Base-by-base conservation (phyloP, 805 yeast species). In the Lachancea nothofagi region DNA sequence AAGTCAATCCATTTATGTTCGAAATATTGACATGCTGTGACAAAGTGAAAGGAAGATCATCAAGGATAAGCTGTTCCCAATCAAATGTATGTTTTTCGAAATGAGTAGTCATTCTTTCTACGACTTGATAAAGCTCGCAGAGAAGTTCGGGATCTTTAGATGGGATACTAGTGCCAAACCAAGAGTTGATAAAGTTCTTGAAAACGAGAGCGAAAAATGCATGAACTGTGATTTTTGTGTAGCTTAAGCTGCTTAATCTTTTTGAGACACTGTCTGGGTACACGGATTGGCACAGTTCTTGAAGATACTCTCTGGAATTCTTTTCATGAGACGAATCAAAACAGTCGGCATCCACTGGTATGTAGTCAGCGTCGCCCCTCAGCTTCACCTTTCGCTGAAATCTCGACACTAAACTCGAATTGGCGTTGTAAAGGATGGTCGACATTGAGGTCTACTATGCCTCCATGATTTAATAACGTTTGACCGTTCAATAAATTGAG, bases 91-190 rank as follows among this genome's bases (percentile, higher is more conserved):
- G 19, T 12, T 21, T 28, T 21, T 35, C 32, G 21, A 35, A 17
- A 27, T 35, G 38, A 7, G 8, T 12, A 4, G 21, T 13, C 25
- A 35, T 19, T n/a, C 26, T 32, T 5, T 35, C 30, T 2, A 35
- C 29, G 21, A 28, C 18, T 27, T 8, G 12, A 20, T 20, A 35
- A 4, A 35, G 26, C 19, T 35, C 38, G 7, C 26, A 20, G 12
- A 49, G 25, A 15, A 60, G 49, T 27, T 53, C 50, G 14, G 46
- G 49, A 34, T 56, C 56, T 5, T 44, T 15, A 1, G 61, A 49
- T 7, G 57, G 54, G 4, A 60, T 51, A 39, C 56, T 60, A n/a
- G 42, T 24, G 10, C 63, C 63, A 40, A 58, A 58, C 65, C 65
- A 60, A 10, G 54, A 36, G 5, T 36, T 37, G 7, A 60, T 37